phyloP scores from a whole-genome alignment of 2,329 filamentous ascomycete species.

The Tolypocladium paradoxum region DNA sequence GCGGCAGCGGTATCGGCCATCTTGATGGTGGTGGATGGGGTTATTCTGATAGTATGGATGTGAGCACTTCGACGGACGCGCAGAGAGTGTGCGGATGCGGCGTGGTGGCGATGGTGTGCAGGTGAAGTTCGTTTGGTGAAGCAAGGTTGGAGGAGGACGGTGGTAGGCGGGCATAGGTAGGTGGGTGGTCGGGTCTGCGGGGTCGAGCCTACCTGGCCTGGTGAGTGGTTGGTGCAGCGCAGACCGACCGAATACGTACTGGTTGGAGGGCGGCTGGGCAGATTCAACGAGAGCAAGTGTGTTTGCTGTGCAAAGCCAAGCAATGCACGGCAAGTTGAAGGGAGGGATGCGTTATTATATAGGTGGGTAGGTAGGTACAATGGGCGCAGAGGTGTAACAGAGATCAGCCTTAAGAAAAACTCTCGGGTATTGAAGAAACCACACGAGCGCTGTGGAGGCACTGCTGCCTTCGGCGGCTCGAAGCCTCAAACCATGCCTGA shows the following conservation, averaged over 20 bases:
- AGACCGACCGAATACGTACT: not conserved
- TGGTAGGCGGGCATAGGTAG: not conserved
- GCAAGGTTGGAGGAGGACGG: not conserved
- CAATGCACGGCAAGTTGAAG: not conserved
- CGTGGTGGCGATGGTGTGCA: not conserved
- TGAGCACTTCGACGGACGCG: not conserved
- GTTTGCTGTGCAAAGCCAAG: not conserved
- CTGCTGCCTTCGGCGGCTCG: not conserved
- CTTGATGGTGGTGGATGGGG: not conserved
- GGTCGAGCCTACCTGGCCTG: not conserved
- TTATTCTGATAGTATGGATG: not conserved
- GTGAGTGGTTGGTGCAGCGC: not conserved
- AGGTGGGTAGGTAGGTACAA: not conserved
- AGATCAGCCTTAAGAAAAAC: not conserved
- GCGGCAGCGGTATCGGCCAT: slow-evolving; percentile 3
- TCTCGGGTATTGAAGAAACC: not conserved
- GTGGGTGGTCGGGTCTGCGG: not conserved
- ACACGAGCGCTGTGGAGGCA: not conserved
- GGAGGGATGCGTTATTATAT: not conserved
- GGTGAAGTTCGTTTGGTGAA: not conserved
- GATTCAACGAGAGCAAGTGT: not conserved
- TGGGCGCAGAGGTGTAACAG: not conserved
- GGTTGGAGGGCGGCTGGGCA: not conserved
- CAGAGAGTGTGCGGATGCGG: not conserved
- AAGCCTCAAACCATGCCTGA: not conserved